phyloP scores from a whole-genome alignment of 768 basidiomycete species.

The Leccinum fibrillosum region DNA sequence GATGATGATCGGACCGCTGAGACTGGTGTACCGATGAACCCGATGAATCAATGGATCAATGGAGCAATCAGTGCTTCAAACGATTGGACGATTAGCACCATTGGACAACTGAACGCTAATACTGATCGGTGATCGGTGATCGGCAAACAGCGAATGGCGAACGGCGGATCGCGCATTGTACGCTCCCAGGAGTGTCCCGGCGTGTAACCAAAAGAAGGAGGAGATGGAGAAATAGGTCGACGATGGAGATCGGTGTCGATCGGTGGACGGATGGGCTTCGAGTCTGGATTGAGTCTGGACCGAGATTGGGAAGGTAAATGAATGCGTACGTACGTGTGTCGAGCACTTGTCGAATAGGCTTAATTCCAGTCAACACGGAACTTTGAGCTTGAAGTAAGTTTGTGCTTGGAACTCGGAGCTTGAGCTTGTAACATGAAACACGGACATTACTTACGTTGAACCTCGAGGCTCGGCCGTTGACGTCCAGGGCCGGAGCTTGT shows the following conservation, averaged over 20 bases:
- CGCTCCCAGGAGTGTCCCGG: background rate
- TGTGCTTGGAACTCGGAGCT: background rate
- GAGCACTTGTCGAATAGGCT: background rate
- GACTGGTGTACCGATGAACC: background rate
- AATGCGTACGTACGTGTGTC: background rate
- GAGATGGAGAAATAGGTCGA: background rate
- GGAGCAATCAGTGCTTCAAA: background rate
- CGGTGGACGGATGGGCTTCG: background rate
- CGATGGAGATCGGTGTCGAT: background rate
- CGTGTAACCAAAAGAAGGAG: background rate
- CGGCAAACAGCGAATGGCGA: background rate
- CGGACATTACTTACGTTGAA: background rate
- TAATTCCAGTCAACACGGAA: background rate
- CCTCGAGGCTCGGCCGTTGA: background rate
- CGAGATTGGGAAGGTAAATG: background rate
- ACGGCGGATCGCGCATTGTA: background rate
- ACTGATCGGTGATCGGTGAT: background rate
- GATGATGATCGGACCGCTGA: background rate
- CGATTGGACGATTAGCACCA: background rate
- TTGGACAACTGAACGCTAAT: background rate
- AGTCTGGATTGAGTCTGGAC: background rate
- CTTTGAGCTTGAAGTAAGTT: background rate
- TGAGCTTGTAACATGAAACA: background rate
- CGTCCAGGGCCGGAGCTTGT: background rate
- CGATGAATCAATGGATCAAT: background rate